Conservation (phyloP, 169 alveolate species). For the Eimeria praecox region DNA sequence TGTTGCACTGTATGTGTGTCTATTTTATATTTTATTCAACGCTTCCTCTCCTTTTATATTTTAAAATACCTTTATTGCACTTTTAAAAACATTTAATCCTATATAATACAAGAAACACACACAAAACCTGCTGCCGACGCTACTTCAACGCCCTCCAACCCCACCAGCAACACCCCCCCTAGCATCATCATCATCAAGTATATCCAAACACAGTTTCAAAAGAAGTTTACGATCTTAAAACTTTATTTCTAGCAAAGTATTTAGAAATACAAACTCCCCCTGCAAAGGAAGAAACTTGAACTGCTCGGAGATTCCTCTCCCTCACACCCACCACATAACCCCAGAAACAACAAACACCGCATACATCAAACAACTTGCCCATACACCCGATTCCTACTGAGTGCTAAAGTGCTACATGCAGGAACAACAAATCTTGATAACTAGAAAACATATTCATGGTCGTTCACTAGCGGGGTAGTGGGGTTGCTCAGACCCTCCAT, state of each 20-base stretch:
- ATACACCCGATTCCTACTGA: background rate
- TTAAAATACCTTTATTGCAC: background rate
- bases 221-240: background rate
- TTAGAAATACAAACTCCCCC: background rate
- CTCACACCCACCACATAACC: background rate
- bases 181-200: background rate
- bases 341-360: background rate
- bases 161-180: conserved; percentile 56
- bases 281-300: background rate
- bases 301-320: background rate
- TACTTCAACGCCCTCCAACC: conserved; percentile 5
- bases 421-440: background rate
- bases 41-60: background rate
- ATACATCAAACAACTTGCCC: background rate
- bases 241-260: background rate
- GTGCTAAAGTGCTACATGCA: background rate
- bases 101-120: background rate
- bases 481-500: background rate
- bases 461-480: background rate
- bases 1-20: background rate
- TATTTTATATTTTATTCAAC: background rate
- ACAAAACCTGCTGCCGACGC: conserved; percentile 49
- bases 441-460: background rate
- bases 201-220: background rate
- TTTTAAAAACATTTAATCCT: background rate